A percentile compares a stretch with the other conserved stretches of the same genome.
These are phyloP conservation scores for Daldinia decipiens DNA, from an alignment of 495 filamentous ascomycete species.

Conservation along the genomic window DNA sequence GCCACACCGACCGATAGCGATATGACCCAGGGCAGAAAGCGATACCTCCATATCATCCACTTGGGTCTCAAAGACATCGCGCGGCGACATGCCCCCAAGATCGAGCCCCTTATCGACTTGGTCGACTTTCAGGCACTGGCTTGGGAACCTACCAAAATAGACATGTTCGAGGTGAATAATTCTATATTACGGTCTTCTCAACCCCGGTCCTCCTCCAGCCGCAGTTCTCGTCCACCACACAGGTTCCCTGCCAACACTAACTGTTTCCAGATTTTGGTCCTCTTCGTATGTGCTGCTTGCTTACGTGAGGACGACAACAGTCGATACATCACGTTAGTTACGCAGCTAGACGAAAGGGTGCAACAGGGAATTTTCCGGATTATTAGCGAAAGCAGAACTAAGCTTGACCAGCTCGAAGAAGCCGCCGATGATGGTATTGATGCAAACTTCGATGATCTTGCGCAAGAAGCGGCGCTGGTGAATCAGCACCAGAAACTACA, in stretches of 20 bases:
- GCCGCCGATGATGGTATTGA: constrained; percentile 11
- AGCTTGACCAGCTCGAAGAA: constrained; percentile 22
- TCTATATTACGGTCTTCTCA: background rate
- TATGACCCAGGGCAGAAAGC: constrained; percentile 28
- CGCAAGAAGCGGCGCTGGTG: constrained; percentile 43
- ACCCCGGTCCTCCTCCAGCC: background rate
- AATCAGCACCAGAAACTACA: constrained; percentile 30
- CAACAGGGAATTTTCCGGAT: constrained; percentile 38
- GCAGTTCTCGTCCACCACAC: background rate
- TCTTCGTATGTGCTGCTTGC: constrained; percentile 43
- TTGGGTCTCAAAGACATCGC: constrained; percentile 43
- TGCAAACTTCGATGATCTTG: constrained; percentile 38
- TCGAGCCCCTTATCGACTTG: constrained; percentile 42
- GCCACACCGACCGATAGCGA: constrained; percentile 34
- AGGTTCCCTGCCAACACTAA: background rate
- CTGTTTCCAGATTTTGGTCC: constrained; percentile 35
- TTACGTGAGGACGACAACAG: constrained; percentile 40
- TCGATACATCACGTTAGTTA: constrained; percentile 34
- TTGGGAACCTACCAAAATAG: constrained; percentile 43
- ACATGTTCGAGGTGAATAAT: constrained; percentile 43
- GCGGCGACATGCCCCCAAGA: constrained; percentile 32
- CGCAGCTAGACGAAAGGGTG: constrained; percentile 25
- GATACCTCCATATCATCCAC: constrained; percentile 47
- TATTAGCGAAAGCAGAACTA: constrained; percentile 33
- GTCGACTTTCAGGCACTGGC: constrained; percentile 45